Evolutionary conservation across 1,284 basidiomycete species (phyloP).

Genomic region (Rhodotorula sp.): DNA sequence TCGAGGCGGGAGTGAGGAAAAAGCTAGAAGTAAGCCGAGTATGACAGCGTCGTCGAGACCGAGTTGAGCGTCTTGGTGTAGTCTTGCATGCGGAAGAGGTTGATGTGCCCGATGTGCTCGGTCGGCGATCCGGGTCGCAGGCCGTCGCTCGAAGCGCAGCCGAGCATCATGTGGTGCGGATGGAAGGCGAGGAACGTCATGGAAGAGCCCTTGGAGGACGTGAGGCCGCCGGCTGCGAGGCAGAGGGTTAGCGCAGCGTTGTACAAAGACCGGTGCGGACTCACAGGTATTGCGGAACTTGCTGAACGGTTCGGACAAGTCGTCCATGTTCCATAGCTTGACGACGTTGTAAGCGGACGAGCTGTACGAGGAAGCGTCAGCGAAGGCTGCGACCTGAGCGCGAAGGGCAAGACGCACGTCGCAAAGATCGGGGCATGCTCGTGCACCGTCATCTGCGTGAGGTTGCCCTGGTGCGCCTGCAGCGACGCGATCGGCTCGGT

Average conservation of each 20-base stretch:
- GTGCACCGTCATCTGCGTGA: constrained; percentile 86
- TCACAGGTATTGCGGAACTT: constrained; percentile 43
- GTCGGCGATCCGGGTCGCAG: constrained; percentile 4
- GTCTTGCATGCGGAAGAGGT: constrained; percentile 27
- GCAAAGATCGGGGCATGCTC: constrained; percentile 81
- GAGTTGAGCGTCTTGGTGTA: constrained; percentile 19
- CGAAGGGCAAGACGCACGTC: constrained; percentile 59
- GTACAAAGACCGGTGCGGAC: neutral
- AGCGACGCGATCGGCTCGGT: constrained; percentile 66
- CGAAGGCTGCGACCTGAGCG: neutral
- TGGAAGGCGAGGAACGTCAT: constrained; percentile 44
- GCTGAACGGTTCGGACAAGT: constrained; percentile 40
- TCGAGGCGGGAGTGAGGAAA: neutral
- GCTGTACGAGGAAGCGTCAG: neutral
- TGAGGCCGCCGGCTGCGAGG: constrained; percentile 15
- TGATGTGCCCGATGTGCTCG: constrained; percentile 23
- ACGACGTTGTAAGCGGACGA: constrained; percentile 40
- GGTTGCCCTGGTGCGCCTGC: constrained; percentile 67
- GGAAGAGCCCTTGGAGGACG: constrained; percentile 14
- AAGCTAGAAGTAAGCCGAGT: neutral
- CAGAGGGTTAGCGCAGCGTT: neutral
- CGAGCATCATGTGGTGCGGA: constrained; percentile 46
- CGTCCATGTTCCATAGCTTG: constrained; percentile 44
- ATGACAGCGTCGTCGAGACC: constrained; percentile 8
- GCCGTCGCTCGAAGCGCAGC: constrained; percentile 28